Conservation (phyloP, 805 yeast genomes). For the Pichia thaimueangensis region DNA sequence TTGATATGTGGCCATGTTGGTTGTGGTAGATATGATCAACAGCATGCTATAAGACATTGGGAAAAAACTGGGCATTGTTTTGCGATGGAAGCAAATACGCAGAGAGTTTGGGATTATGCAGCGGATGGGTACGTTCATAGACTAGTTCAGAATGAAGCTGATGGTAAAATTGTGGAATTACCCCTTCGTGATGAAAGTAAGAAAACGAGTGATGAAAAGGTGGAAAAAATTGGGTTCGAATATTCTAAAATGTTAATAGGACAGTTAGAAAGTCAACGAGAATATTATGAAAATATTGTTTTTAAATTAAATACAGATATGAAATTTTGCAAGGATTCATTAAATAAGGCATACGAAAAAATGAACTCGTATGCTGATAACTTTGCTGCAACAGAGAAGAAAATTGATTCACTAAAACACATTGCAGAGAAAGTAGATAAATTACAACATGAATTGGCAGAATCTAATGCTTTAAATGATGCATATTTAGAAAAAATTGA, state of each 20-base stretch:
- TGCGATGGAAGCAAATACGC: constrained; percentile 80
- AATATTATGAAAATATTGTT: constrained; percentile 60
- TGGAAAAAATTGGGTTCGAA: constrained; percentile 62
- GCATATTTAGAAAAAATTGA: constrained; percentile 37
- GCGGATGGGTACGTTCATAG: constrained; percentile 89
- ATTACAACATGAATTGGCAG: background rate
- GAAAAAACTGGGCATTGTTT: constrained; percentile 76
- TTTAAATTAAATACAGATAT: constrained; percentile 22
- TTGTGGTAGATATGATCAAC: constrained; percentile 80
- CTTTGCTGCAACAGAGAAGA: background rate
- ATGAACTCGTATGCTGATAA: background rate
- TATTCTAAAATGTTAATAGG: constrained; percentile 73
- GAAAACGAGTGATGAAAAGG: constrained; percentile 32
- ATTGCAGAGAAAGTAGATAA: background rate
- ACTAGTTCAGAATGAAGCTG: constrained; percentile 73
- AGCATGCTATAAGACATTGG: constrained; percentile 82
- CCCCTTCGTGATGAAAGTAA: constrained; percentile 31
- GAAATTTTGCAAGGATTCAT: background rate
- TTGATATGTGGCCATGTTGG: constrained; percentile 88
- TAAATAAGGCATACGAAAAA: background rate
- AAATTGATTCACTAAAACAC: no score
- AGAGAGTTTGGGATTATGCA: constrained; percentile 92
- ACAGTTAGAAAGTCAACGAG: constrained; percentile 81
- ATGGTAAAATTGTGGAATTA: constrained; percentile 84
- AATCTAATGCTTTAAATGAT: constrained; percentile 30